A percentile compares a stretch with the other conserved stretches of the same genome.
These are phyloP conservation scores for Vaccinium myrtillus DNA, from an alignment of 148 eudicot genomes.

Conservation along the genomic window DNA sequence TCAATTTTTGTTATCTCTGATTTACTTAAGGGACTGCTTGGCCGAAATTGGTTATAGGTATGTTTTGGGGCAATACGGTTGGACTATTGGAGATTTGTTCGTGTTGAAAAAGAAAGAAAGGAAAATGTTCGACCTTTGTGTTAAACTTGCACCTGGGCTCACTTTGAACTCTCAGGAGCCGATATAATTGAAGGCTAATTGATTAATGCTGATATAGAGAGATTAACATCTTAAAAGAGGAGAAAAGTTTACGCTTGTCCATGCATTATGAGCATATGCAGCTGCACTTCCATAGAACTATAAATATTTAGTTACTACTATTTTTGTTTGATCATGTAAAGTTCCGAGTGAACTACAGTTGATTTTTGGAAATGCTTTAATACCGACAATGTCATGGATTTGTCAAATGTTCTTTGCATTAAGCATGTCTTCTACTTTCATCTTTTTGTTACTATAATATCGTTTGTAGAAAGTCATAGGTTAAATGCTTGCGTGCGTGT, in stretches of 20 bases:
- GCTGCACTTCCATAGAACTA: neutral
- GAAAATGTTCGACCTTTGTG: neutral
- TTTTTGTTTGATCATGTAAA: neutral
- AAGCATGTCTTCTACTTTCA: neutral
- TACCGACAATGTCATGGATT: neutral
- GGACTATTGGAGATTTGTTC: neutral
- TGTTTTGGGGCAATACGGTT: neutral
- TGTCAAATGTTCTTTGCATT: neutral
- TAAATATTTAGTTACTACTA: neutral
- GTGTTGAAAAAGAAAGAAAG: neutral
- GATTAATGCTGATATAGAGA: no score
- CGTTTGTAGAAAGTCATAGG: neutral
- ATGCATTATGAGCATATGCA: neutral
- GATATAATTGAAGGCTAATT: neutral
- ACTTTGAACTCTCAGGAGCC: neutral
- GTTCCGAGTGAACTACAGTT: neutral
- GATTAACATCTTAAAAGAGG: neutral
- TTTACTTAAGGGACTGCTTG: neutral
- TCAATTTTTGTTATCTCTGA: neutral
- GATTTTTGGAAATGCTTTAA: neutral
- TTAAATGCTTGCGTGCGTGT: neutral
- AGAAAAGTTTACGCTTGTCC: neutral
- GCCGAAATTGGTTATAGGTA: neutral
- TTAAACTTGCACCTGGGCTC: conserved; percentile 6
- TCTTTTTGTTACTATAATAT: neutral